Percentiles rank a stretch among this genome's conserved stretches.
These are phyloP conservation scores for Picea sitchensis DNA, from an alignment of 75 land plant species.

Conservation along the genomic window DNA sequence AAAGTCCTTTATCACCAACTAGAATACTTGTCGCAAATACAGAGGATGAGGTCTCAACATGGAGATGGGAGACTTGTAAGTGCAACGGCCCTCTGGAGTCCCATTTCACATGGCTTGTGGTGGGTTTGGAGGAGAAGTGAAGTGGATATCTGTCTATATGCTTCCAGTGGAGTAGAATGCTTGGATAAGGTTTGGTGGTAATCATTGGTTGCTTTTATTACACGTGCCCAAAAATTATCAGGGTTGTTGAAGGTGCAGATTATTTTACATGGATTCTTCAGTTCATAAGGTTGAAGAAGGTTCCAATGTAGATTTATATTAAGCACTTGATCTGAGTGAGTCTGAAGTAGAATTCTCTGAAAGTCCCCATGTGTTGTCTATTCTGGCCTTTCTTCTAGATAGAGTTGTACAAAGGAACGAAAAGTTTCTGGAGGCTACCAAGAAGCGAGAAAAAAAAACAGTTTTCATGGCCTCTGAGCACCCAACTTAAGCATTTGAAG, in stretches of 20 bases:
- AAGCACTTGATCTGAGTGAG: constrained; percentile 27
- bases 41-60: constrained; percentile 53
- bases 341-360: constrained; percentile 16
- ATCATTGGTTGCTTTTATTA: no score
- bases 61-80: constrained; percentile 60
- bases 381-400: constrained; percentile 55
- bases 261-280: no score
- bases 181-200: no score
- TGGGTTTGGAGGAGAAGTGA: no score
- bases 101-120: no score
- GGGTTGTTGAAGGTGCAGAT: no score
- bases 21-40: constrained; percentile 59
- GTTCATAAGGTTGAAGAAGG: background rate
- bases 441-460: constrained; percentile 23
- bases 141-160: no score
- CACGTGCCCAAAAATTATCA: no score
- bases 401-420: constrained; percentile 51
- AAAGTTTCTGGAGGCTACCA: constrained; percentile 12
- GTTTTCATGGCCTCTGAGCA: constrained; percentile 55
- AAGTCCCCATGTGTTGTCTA: constrained; percentile 36
- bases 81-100: no score
- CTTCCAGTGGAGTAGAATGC: no score
- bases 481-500: constrained; percentile 52
- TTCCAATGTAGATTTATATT: constrained; percentile 15
- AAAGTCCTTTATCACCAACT: constrained; percentile 66